Base-by-base conservation (phyloP, 2,329 filamentous ascomycete species). In the Sporothrix brunneoviolacea region DNA sequence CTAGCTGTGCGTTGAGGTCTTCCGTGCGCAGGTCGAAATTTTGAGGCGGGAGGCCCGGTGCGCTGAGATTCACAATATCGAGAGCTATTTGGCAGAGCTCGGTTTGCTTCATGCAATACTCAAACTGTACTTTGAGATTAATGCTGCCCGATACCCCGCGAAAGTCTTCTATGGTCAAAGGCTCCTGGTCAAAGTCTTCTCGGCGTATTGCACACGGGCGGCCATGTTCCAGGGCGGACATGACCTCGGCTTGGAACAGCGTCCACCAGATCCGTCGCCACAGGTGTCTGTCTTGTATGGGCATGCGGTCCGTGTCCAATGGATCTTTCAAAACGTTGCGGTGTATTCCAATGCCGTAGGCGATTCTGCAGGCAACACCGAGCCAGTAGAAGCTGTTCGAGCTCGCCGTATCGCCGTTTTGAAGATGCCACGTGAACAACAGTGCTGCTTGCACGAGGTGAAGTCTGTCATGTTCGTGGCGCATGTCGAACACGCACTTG, bases 141-240 rank as follows among this genome's bases (percentile, higher is more conserved):
- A 37, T 8, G 18, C 13, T 16, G 4, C 50, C 50, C 3, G 19
- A 28, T 2, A 22, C 28, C 21, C 50, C 50, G 9, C 30, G 65
- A 47, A 77, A 76, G 60, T 77, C 69, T 3, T 65, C 65, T 10
- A 60, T 59, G 4, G 66, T 67, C 28, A 77, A 64, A 18, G 66
- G 65, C 13, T 68, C 68, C 2, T 75, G 70, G 58, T 78, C 74
- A 12, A 69, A 75, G 50, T 78, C 75, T 40, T 77, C 72, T 8
- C 76, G 60, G 49, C 74, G 71, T 52, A 79, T 72, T 18, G 72
- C 70, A 57, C 74, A 71, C 16, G 75, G 76, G 43, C 76, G 68
- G 33, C 76, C 76, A 59, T 77, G 72, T 15, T 66, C 60, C 10
- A 64, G 55, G 0, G 68, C 65, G 4, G 68, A 55, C 41, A 68